Evolutionary conservation across 331 rosid species (phyloP).

Genomic region (Quercus lobata): DNA sequence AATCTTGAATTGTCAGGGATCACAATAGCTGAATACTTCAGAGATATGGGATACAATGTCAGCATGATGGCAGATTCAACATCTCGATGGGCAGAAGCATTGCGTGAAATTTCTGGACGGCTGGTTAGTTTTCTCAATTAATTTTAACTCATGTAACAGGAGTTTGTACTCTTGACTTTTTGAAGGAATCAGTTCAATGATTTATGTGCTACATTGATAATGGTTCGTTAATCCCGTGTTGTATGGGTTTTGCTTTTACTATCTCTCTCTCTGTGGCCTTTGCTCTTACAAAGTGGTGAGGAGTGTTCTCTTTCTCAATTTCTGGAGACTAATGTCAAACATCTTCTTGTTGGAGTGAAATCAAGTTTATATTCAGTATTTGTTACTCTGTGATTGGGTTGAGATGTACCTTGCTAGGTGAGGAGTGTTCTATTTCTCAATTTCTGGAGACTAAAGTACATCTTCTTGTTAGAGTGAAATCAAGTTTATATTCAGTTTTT

Average conservation of each 20-base stretch:
- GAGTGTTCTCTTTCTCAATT: neutral
- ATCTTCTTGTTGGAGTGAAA: neutral
- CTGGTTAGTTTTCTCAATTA: conserved; percentile 59
- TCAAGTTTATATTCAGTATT: neutral
- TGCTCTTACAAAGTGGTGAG: neutral
- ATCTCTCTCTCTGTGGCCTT: neutral
- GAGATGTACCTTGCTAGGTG: neutral
- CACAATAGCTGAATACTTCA: conserved; percentile 92
- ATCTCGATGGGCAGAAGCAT: conserved; percentile 99
- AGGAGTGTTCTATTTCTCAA: neutral
- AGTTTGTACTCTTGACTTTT: neutral
- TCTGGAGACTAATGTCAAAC: neutral
- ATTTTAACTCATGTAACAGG: neutral
- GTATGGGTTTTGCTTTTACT: neutral
- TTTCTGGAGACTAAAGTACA: neutral
- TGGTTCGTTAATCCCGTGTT: neutral
- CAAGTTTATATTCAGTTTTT: neutral
- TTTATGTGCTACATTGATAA: neutral
- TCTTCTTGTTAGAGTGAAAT: neutral
- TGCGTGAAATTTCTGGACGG: conserved; percentile 99
- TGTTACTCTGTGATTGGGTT: neutral
- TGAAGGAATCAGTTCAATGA: neutral
- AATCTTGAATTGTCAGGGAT: conserved; percentile 55
- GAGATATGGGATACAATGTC: conserved; percentile 99
- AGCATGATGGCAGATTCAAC: conserved; percentile 99